Percentiles rank a stretch among this genome's conserved stretches.
These are phyloP conservation scores for Pythium grandisporangium DNA, from an alignment of 352 stramenopile species.

Conservation along the genomic window DNA sequence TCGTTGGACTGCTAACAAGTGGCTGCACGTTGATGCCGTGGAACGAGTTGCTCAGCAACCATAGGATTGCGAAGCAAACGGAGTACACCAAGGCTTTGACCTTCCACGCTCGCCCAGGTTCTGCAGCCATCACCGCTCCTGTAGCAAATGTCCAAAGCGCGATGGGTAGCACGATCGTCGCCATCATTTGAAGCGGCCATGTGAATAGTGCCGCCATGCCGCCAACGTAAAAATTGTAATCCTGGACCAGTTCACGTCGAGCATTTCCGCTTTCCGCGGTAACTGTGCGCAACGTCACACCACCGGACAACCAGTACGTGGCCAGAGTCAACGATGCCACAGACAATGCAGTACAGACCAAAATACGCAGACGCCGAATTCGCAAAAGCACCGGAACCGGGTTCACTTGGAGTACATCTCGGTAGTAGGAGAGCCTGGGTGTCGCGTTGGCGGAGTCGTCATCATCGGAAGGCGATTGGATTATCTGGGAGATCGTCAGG, in stretches of 20 bases:
- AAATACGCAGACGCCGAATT: constrained; percentile 7
- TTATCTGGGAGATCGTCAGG: constrained; percentile 6
- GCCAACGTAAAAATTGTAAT: constrained; percentile 28
- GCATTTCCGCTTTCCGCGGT: not conserved
- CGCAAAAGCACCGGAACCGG: constrained; percentile 14
- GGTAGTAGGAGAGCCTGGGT: constrained; percentile 15
- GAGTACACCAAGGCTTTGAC: constrained; percentile 17
- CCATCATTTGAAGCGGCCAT: constrained; percentile 36
- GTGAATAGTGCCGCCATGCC: constrained; percentile 21
- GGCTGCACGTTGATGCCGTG: constrained; percentile 41
- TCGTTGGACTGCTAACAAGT: no score
- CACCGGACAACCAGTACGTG: constrained; percentile 1
- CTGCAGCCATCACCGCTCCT: constrained; percentile 33
- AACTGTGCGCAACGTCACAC: constrained; percentile 3
- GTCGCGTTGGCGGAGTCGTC: not conserved
- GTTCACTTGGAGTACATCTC: constrained; percentile 13
- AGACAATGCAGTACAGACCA: not conserved
- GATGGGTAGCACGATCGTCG: constrained; percentile 35
- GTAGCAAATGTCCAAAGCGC: constrained; percentile 50
- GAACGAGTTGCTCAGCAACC: constrained; percentile 60
- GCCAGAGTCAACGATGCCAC: not conserved
- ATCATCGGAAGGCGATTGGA: not conserved
- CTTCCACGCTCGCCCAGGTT: constrained; percentile 4
- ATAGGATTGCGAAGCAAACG: constrained; percentile 31
- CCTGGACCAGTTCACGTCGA: constrained; percentile 7